Evolutionary conservation across 2,329 filamentous ascomycete species (phyloP).

Genomic region (Capronia epimyces): DNA sequence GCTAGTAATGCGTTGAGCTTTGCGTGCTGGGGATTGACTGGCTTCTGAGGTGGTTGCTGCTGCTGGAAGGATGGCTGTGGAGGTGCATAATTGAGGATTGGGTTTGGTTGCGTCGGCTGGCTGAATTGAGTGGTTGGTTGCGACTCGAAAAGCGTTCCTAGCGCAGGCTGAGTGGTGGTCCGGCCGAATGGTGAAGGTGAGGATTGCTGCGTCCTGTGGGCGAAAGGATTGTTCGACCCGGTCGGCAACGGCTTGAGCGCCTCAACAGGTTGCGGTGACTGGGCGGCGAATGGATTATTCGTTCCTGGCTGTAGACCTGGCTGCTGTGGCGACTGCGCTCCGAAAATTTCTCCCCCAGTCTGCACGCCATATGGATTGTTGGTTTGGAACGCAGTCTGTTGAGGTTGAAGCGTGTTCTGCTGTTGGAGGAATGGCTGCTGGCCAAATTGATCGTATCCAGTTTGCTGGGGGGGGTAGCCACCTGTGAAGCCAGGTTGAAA

Average conservation of each 20-base stretch:
- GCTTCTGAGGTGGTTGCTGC: conserved; percentile 36
- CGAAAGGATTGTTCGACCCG: conserved; percentile 97
- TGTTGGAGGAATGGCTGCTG: conserved; percentile 45
- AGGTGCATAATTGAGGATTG: conserved; percentile 45
- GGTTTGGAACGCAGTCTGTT: conserved; percentile 54
- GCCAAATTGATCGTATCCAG: conserved; percentile 38
- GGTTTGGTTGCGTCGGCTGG: conserved; percentile 50
- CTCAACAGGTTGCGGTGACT: conserved; percentile 54
- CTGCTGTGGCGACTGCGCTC: conserved; percentile 43
- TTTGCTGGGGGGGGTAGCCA: conserved; percentile 58
- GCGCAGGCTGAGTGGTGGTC: conserved; percentile 60
- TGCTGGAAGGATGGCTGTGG: conserved; percentile 43
- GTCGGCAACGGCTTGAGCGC: conserved; percentile 76
- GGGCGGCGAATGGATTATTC: conserved; percentile 88
- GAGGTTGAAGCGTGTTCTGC: conserved; percentile 51
- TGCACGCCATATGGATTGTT: conserved; percentile 57
- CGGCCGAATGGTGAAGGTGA: conserved; percentile 53
- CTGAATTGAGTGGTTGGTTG: conserved; percentile 62
- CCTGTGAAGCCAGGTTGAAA: conserved; percentile 65
- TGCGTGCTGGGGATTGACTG: conserved; percentile 55
- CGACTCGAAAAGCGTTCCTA: conserved; percentile 76
- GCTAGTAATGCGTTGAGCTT: conserved; percentile 82
- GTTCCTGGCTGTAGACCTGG: conserved; percentile 66
- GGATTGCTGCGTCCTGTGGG: conserved; percentile 36
- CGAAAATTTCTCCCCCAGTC: conserved; percentile 33